Evolutionary conservation across 331 rosid species (phyloP).

Genomic region (Prunus yedoensis): DNA sequence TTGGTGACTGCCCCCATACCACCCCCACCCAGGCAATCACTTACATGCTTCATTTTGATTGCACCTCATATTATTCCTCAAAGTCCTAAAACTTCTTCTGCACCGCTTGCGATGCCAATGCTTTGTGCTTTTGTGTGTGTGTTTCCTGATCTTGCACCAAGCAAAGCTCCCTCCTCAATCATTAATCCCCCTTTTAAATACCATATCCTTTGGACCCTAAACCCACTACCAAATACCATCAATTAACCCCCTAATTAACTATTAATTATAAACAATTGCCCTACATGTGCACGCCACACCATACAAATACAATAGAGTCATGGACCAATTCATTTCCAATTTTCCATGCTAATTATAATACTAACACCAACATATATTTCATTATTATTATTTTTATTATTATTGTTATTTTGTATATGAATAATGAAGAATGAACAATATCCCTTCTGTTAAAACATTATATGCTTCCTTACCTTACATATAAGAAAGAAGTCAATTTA

Average conservation of each 20-base stretch:
- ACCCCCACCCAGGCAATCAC: constrained; percentile 12
- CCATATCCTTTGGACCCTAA: constrained; percentile 1
- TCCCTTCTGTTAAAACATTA: too few species aligned
- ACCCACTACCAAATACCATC: constrained; percentile 16
- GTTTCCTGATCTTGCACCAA: constrained; percentile 61
- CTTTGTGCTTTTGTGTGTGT: constrained; percentile 8
- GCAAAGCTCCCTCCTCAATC: constrained; percentile 35
- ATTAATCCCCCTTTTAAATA: constrained; percentile 34
- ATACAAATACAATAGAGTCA: background rate
- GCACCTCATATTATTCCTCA: constrained; percentile 4
- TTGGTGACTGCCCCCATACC: too few species aligned
- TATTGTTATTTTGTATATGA: too few species aligned
- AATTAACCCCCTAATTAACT: background rate
- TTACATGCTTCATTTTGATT: constrained; percentile 7
- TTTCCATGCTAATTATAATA: background rate
- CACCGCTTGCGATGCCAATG: constrained; percentile 7
- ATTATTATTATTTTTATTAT: too few species aligned
- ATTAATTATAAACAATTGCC: background rate
- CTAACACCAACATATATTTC: too few species aligned
- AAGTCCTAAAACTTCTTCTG: background rate
- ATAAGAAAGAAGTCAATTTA: too few species aligned
- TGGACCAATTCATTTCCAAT: background rate
- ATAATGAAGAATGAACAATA: too few species aligned
- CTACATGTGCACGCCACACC: constrained; percentile 21
- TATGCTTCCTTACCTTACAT: too few species aligned